A percentile compares a stretch with the other conserved stretches of the same genome.
Evolutionary conservation across 306 rosid genomes (phyloP).

Genomic region (Citrullus mucosospermus): DNA sequence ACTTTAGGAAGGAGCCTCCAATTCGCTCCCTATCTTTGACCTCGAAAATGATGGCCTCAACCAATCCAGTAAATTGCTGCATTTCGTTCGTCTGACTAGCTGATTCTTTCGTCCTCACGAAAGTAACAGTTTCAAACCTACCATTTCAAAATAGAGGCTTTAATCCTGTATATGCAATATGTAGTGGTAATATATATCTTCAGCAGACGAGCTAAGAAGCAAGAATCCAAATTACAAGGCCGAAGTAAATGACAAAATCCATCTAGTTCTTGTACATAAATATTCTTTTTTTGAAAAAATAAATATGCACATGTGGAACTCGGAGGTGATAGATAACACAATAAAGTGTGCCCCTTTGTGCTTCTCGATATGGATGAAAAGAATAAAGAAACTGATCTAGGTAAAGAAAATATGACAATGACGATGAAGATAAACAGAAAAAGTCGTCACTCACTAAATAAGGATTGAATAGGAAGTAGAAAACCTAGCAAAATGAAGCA

Average conservation of each 20-base stretch:
- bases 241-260: neutral
- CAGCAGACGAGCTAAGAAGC: neutral
- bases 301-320: too few species aligned
- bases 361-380: neutral
- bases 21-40: constrained; percentile 58
- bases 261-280: too few species aligned
- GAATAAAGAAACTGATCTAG: neutral
- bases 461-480: neutral
- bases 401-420: neutral
- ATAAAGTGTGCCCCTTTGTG: neutral
- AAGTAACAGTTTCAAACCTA: constrained; percentile 59
- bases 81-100: constrained; percentile 29
- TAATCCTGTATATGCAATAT: neutral
- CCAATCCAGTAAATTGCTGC: constrained; percentile 71
- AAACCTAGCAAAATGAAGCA: constrained; percentile 1
- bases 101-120: constrained; percentile 52
- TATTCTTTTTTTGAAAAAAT: too few species aligned
- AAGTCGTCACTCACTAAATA: too few species aligned
- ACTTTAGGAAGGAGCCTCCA: constrained; percentile 55
- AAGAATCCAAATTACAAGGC: neutral
- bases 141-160: constrained; percentile 17
- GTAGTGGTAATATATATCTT: neutral
- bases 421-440: neutral
- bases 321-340: too few species aligned
- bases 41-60: constrained; percentile 73